Conservation (phyloP, 768 basidiomycete genomes). For the Termitomyces sp. region DNA sequence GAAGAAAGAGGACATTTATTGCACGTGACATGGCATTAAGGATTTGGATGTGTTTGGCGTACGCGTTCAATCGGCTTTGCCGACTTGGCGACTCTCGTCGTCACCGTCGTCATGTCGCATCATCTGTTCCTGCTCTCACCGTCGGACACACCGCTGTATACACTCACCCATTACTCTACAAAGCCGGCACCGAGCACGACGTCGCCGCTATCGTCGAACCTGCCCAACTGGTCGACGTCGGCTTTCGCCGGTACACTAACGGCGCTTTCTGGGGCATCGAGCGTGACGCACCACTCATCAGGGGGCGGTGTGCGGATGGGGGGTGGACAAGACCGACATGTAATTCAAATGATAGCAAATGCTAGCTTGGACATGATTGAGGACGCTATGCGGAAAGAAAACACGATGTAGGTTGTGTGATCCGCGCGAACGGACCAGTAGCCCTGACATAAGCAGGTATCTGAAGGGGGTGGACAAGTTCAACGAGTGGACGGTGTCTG, state of each 20-base stretch:
- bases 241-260: conserved; percentile 89
- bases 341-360: conserved; percentile 99
- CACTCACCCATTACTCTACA: conserved; percentile 77
- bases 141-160: conserved; percentile 84
- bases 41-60: conserved; percentile 10
- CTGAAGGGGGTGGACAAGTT: conserved; percentile 94
- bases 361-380: conserved; percentile 94
- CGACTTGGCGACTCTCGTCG: too few species aligned
- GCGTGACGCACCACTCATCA: conserved; percentile 64
- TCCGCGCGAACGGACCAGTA: conserved; percentile 11
- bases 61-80: conserved; percentile 5
- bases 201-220: conserved; percentile 75
- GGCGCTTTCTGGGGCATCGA: conserved; percentile 82
- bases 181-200: conserved; percentile 60
- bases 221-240: conserved; percentile 89
- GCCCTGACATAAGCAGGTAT: conserved; percentile 60
- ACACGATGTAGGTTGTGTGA: conserved; percentile 59
- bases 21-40: conserved; percentile 13
- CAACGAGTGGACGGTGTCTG: conserved; percentile 98
- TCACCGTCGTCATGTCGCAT: conserved; percentile 63
- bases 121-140: conserved; percentile 85
- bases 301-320: conserved; percentile 70
- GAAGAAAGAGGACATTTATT: conserved; percentile 11
- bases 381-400: conserved; percentile 84
- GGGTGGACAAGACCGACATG: conserved; percentile 85